A percentile compares a stretch with the other conserved stretches of the same genome.
These are phyloP conservation scores for Crithidia brevicula DNA, from an alignment of 208 protist species.

Conservation along the genomic window DNA sequence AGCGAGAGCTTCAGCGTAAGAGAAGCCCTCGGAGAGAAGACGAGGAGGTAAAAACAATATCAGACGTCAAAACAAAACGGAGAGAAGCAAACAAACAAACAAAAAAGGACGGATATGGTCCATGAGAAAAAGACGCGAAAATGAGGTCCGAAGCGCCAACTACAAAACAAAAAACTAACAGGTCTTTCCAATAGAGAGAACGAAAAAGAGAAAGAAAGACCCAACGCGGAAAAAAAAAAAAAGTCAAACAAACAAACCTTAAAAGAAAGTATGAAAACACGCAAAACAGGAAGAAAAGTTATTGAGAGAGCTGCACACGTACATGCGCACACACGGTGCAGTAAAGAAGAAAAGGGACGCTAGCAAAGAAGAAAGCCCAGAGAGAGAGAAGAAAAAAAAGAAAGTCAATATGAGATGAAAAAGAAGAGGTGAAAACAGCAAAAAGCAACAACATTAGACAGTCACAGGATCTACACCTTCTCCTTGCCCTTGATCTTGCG, in stretches of 20 bases:
- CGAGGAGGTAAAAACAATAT: conserved; percentile 8
- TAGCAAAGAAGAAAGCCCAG: too few species aligned
- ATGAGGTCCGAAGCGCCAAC: too few species aligned
- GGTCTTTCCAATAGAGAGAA: conserved; percentile 25
- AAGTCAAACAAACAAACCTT: not conserved
- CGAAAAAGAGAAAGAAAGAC: not conserved
- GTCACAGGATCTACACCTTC: conserved; percentile 76
- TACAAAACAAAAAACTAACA: conserved; percentile 20
- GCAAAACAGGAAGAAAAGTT: too few species aligned
- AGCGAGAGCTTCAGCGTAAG: too few species aligned
- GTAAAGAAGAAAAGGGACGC: too few species aligned
- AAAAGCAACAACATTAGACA: too few species aligned
- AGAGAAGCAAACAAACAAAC: conserved; percentile 8
- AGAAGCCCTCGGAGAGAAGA: conserved; percentile 1
- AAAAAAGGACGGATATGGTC: not conserved
- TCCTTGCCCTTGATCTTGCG: conserved; percentile 87
- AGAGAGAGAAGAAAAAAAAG: conserved; percentile 4
- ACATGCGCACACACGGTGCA: too few species aligned
- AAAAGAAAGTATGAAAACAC: too few species aligned
- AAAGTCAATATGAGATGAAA: too few species aligned
- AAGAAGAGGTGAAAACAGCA: too few species aligned
- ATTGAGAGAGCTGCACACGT: too few species aligned
- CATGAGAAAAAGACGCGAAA: too few species aligned
- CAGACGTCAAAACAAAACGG: not conserved
- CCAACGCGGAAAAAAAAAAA: conserved; percentile 3